A percentile compares a stretch with the other conserved stretches of the same genome.
These are phyloP conservation scores for Capsicum rhomboideum DNA, from an alignment of 257 asterid species.

Conservation along the genomic window DNA sequence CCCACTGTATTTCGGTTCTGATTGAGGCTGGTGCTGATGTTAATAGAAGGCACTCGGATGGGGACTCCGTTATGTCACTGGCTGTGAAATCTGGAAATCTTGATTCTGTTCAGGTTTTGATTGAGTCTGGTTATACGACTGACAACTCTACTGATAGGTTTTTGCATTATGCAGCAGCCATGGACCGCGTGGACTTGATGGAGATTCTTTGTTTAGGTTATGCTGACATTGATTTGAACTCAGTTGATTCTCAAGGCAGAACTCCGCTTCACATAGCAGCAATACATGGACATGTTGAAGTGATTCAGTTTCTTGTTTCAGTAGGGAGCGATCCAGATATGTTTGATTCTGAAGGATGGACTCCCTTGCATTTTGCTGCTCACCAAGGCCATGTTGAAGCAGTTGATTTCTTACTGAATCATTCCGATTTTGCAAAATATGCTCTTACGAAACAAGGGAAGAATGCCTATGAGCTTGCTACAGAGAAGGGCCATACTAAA, in stretches of 20 bases:
- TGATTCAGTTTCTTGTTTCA: constrained; percentile 41
- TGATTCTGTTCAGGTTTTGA: constrained; percentile 30
- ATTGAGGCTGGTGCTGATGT: constrained; percentile 65
- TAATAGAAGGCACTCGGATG: constrained; percentile 14
- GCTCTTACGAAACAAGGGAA: constrained; percentile 39
- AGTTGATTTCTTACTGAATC: constrained; percentile 25
- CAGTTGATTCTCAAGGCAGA: constrained; percentile 21
- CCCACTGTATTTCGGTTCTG: constrained; percentile 24
- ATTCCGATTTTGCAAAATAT: constrained; percentile 32
- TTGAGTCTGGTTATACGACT: constrained; percentile 36
- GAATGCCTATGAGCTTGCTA: constrained; percentile 47
- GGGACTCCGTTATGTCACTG: constrained; percentile 24
- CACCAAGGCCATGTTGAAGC: constrained; percentile 32
- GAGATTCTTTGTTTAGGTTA: constrained; percentile 36
- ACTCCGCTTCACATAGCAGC: constrained; percentile 63
- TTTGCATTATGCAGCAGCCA: constrained; percentile 42
- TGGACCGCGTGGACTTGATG: constrained; percentile 38
- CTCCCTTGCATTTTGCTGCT: constrained; percentile 61
- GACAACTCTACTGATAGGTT: constrained; percentile 24
- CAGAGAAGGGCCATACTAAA: constrained; percentile 32
- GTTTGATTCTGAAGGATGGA: constrained; percentile 30
- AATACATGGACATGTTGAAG: constrained; percentile 24
- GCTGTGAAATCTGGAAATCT: constrained; percentile 41
- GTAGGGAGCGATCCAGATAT: constrained; percentile 35
- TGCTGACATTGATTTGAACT: constrained; percentile 43